These are phyloP conservation scores for Didymella lethalis DNA, from an alignment of 2,329 filamentous ascomycete genomes.

Conservation along the genomic window DNA sequence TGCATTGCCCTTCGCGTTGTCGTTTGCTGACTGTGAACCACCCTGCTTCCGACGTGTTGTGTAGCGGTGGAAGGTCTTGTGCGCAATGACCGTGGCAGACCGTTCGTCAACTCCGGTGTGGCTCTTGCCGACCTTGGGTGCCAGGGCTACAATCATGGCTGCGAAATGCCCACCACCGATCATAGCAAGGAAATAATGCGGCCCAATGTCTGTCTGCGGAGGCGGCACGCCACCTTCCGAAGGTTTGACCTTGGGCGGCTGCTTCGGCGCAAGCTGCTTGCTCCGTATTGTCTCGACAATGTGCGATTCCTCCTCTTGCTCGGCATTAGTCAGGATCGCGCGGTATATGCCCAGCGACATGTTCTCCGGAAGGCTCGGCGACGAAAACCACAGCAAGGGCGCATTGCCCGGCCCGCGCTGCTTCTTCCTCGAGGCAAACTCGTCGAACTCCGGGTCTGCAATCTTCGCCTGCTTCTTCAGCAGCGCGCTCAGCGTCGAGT, in stretches of 20 bases:
- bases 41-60: conserved; percentile 96
- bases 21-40: conserved; percentile 91
- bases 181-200: conserved; percentile 97
- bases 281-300: conserved; percentile 73
- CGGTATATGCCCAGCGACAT: conserved; percentile 86
- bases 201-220: conserved; percentile 68
- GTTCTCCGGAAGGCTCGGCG: conserved; percentile 75
- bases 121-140: conserved; percentile 78
- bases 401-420: conserved; percentile 69
- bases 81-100: conserved; percentile 86
- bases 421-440: conserved; percentile 57
- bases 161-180: conserved; percentile 98
- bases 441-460: conserved; percentile 63
- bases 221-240: conserved; percentile 67
- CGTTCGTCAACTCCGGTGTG: conserved; percentile 76
- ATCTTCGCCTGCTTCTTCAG: conserved; percentile 84
- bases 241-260: conserved; percentile 53
- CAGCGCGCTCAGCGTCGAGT: conserved; percentile 76
- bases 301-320: conserved; percentile 69
- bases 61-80: conserved; percentile 98
- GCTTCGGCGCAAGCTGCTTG: conserved; percentile 77
- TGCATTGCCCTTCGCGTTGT: conserved; percentile 90
- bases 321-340: conserved; percentile 76
- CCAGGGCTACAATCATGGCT: conserved; percentile 90
- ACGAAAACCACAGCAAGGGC: conserved; percentile 86